A percentile compares a stretch with the other conserved stretches of the same genome.
Conservation (phyloP, 2,329 filamentous ascomycete species). For the Paecilomyces dactylethromorphus region DNA sequence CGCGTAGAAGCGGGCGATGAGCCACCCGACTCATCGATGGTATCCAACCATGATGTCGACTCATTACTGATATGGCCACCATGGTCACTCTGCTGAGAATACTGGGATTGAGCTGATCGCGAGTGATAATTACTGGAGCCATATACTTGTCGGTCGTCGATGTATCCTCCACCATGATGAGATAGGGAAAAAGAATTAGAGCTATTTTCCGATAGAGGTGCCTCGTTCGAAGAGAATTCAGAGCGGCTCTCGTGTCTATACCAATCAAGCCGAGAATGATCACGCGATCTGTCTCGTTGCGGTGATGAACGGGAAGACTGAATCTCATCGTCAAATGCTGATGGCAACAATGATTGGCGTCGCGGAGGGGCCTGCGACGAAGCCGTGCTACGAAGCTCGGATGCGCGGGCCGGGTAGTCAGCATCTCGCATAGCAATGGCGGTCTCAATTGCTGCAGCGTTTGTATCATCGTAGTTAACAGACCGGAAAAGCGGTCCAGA, state of each 20-base stretch:
- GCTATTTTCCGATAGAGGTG: conserved; percentile 46
- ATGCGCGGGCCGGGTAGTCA: conserved; percentile 26
- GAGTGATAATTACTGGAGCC: neutral
- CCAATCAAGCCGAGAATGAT: conserved; percentile 22
- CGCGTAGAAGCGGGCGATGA: conserved; percentile 75
- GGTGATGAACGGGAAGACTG: conserved; percentile 9
- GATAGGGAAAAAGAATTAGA: conserved; percentile 69
- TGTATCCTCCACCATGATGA: conserved; percentile 50
- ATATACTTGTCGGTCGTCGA: conserved; percentile 34
- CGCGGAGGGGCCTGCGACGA: conserved; percentile 26
- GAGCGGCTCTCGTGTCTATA: conserved; percentile 2
- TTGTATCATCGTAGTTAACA: conserved; percentile 28
- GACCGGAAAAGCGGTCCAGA: conserved; percentile 37
- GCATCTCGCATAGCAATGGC: conserved; percentile 48
- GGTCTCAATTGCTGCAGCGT: conserved; percentile 44
- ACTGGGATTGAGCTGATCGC: conserved; percentile 21
- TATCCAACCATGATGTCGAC: conserved; percentile 88
- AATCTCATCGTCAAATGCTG: conserved; percentile 23
- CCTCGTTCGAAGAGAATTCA: neutral
- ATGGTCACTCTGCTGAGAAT: conserved; percentile 31
- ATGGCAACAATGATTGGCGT: conserved; percentile 32
- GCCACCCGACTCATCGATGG: conserved; percentile 80
- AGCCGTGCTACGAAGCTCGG: conserved; percentile 18
- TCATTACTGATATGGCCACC: conserved; percentile 63
- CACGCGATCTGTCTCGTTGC: conserved; percentile 37